Percentiles rank a stretch among this genome's conserved stretches.
These are phyloP conservation scores for Wallacemonas collosoma DNA, from an alignment of 208 protist species.

Conservation along the genomic window DNA sequence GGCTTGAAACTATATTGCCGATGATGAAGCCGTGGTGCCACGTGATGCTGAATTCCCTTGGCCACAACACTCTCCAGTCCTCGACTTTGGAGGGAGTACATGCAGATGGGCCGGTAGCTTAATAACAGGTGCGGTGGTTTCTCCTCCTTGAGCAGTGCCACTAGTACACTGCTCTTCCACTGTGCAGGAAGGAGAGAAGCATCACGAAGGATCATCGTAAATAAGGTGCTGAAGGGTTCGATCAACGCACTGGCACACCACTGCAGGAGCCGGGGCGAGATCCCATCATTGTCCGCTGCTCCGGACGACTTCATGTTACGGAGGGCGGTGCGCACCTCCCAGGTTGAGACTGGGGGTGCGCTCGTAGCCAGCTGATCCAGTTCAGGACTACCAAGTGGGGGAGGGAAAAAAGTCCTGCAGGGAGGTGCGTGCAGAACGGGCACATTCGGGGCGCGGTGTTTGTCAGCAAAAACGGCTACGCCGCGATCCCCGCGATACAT, in stretches of 20 bases:
- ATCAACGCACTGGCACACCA: not conserved
- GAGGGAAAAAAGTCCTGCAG: no score
- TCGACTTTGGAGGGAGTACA: not conserved
- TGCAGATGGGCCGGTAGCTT: not conserved
- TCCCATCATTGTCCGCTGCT: not conserved
- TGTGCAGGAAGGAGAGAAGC: not conserved
- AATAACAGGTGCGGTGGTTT: not conserved
- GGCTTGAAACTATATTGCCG: not conserved
- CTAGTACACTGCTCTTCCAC: not conserved
- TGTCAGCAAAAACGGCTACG: no score
- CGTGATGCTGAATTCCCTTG: not conserved
- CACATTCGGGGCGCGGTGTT: no score
- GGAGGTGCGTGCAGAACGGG: no score
- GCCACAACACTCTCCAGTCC: slow-evolving; percentile 87
- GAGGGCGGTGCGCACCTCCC: not conserved
- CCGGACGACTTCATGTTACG: not conserved
- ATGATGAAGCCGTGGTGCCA: no score
- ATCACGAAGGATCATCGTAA: not conserved
- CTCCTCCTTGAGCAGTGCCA: not conserved
- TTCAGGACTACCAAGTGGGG: no score
- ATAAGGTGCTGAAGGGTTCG: not conserved
- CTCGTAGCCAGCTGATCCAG: no score
- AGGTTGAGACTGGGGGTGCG: no score
- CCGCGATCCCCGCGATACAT: no score
- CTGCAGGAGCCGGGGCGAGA: not conserved